Percentiles rank a stretch among this genome's conserved stretches.
These are phyloP conservation scores for Akanthomyces uredinophilus DNA, from an alignment of 2,329 filamentous ascomycete species.

Conservation along the genomic window DNA sequence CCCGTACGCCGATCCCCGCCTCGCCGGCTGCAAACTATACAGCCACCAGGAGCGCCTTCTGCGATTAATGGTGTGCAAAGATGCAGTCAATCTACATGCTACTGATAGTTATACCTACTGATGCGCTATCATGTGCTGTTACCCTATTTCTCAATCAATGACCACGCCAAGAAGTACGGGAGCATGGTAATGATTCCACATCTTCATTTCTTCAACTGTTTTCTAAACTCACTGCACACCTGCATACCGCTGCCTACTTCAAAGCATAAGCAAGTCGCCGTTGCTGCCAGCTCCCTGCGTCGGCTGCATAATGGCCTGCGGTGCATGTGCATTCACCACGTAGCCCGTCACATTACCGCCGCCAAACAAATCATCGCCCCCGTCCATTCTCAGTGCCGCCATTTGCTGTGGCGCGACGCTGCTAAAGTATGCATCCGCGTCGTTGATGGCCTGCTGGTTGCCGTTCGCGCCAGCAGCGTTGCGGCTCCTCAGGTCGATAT, in stretches of 20 bases:
- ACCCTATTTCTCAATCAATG: not conserved
- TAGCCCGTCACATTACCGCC: constrained; percentile 53
- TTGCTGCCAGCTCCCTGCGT: constrained; percentile 59
- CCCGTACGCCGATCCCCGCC: not conserved
- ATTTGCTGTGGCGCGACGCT: constrained; percentile 69
- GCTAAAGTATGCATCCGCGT: constrained; percentile 87
- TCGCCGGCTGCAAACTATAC: not conserved
- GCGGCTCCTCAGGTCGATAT: constrained; percentile 42
- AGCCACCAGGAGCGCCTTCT: not conserved
- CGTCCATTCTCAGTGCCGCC: constrained; percentile 63
- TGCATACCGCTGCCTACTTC: constrained; percentile 18
- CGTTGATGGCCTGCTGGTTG: constrained; percentile 68
- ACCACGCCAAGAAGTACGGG: not conserved
- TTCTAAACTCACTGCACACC: not conserved
- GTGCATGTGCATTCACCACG: constrained; percentile 78
- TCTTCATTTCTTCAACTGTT: not conserved
- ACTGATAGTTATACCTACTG: not conserved
- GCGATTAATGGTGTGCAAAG: not conserved
- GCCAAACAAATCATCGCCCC: constrained; percentile 57
- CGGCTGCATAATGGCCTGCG: constrained; percentile 69
- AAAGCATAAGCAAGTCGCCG: constrained; percentile 67
- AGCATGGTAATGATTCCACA: not conserved
- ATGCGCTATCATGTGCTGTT: not conserved
- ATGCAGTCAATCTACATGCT: not conserved
- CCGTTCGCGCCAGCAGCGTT: constrained; percentile 22